Evolutionary conservation across 2,329 filamentous ascomycete species (phyloP), one percentile per base, ranked within the genome.

Genomic region (Aspergillus sp.): DNA sequence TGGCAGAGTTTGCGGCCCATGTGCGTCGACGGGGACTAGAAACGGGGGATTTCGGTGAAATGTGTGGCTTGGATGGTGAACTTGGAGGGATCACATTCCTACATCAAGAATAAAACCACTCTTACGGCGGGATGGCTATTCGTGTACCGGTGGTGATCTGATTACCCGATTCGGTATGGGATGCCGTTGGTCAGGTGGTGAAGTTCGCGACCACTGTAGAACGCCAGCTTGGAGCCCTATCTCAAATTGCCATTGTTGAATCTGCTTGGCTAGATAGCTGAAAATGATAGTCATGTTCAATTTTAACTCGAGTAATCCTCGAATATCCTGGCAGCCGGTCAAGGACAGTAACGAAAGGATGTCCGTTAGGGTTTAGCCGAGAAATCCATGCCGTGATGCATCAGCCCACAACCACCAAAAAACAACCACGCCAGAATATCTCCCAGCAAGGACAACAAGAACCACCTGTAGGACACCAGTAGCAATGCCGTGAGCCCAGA

Each of bases 51-150:
- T 80, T 79, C 56, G 64, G 60, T 8, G 61, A 72, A 32, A 55
- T 73, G 27, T 80, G 77, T 62, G 72, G 72, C 4, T 53, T 79
- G 40, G 51, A 59, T 7, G 67, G 67, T 29, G 66, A 66, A 43
- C 61, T 66, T 29, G 63, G 66, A 28, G 51, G 60, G 19, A 74
- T 80, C 32, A 69, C 65, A 2, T 80, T 80, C 48, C 55, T 80
- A 50, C 69, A 70, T 54, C 76, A 79, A 52, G 63, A 51, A 33
- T 53, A 50, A 19, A 19, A 19, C 19, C 2, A 19, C 19, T 2
- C 19, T 19, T 19, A 19, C 19, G 19, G 19, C 19, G 19, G 19
- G 19, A 19, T 19, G 19, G 19, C 19, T 19, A 19, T 19, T 19
- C 19, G 19, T 36, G 34, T n/a, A 36, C n/a, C 34, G 26, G 8